A percentile compares a stretch with the other conserved stretches of the same genome.
These are phyloP conservation scores for Rosa lucieae DNA, from an alignment of 306 rosid genomes.

Conservation along the genomic window DNA sequence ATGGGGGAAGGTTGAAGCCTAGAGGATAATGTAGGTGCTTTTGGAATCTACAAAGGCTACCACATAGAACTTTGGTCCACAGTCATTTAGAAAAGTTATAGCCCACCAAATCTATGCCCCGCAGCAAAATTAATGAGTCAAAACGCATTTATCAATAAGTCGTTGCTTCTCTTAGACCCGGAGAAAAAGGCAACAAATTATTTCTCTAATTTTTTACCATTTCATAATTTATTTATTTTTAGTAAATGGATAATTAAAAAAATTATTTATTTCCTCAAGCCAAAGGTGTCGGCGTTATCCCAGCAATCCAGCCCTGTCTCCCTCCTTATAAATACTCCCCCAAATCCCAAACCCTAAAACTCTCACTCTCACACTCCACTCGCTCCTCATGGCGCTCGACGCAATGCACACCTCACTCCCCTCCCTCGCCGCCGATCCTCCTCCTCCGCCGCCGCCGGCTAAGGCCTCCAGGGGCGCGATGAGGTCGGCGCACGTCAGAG, in stretches of 20 bases:
- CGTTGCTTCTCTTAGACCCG: too few relatives aligned
- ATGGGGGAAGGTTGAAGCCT: too few relatives aligned
- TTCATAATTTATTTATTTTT: not conserved
- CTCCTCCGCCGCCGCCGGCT: slow-evolving; percentile 6
- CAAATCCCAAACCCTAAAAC: slow-evolving; percentile 19
- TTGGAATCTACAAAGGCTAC: not conserved
- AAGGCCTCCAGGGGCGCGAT: not conserved
- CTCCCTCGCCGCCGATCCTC: not conserved
- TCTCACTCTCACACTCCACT: slow-evolving; percentile 8
- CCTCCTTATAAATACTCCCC: slow-evolving; percentile 37
- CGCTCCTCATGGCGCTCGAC: slow-evolving; percentile 35
- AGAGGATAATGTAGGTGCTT: not conserved
- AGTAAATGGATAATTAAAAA: too few relatives aligned
- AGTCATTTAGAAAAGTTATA: not conserved
- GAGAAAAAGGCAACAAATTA: not conserved
- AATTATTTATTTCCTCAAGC: not conserved
- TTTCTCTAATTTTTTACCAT: not conserved
- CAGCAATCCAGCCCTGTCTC: slow-evolving; percentile 44
- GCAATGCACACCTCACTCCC: slow-evolving; percentile 30
- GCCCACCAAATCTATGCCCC: slow-evolving; percentile 5
- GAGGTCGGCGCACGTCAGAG: too few relatives aligned
- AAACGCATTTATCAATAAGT: not conserved
- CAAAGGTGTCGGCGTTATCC: slow-evolving; percentile 53
- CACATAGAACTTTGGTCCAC: not conserved
- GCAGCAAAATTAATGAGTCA: slow-evolving; percentile 1